Base-by-base conservation (phyloP, 2,329 filamentous ascomycete species). In the Rachicladosporium sp. region DNA sequence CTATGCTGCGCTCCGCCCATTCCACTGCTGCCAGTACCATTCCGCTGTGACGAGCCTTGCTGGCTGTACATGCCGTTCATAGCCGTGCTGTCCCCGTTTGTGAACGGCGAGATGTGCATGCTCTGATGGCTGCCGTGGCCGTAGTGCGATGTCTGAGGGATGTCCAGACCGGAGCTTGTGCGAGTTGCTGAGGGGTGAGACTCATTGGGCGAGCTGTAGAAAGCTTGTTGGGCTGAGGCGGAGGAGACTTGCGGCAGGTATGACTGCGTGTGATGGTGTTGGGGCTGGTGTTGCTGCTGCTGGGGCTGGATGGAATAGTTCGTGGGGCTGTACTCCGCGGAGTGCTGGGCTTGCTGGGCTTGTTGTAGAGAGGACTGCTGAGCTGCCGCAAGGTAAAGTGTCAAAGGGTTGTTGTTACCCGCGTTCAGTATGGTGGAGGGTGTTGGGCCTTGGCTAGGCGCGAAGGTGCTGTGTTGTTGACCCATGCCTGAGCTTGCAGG, bases 401-500 rank as follows among this genome's bases (percentile, higher is more conserved):
- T 94, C 59, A 96, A 63, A 1, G 89, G 89, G 61, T 95, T 95
- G 68, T 78, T 89, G 54, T 71, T 70, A 39, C 77, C 81, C 37
- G 76, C 78, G 60, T 88, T 91, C 60, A 94, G 76, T 43, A 93
- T 75, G 12, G 78, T 74, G 2, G 81, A 80, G 1, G 82, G 75
- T 15, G 77, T 80, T 49, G 78, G 64, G 55, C 80, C 63, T 54
- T 78, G 63, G 56, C 70, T 71, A 57, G 69, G 73, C 49, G 74
- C 76, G 52, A 63, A 71, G 39, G 71, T 73, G 46, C 76, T 74
- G 45, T 77, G 78, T 40, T 70, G 60, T 27, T 27, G 23, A 41
- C 55, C 49, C 31, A 71, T 71, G 15, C 66, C 70, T 27, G 71
- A 71, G 43, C 71, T 68, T 30, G 70, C 75, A 10, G 76, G 76